A percentile compares a stretch with the other conserved stretches of the same genome.
These are phyloP conservation scores for Vanilla planifolia DNA, from an alignment of 106 monocot genomes.

Conservation along the genomic window DNA sequence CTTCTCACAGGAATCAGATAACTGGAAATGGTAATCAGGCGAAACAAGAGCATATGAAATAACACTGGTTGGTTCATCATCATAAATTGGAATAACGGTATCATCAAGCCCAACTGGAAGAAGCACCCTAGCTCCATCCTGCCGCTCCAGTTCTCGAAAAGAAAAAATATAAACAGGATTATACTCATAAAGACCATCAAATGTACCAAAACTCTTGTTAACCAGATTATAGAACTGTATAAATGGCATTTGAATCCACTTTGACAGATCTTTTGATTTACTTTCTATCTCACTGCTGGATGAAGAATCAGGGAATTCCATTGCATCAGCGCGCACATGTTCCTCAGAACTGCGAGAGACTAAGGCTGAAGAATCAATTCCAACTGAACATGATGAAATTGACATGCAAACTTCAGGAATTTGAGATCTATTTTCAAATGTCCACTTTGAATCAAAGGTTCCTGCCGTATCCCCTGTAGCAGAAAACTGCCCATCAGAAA, in stretches of 20 bases:
- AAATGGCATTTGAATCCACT: conserved; percentile 45
- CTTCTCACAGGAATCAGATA: conserved; percentile 43
- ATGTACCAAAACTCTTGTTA: conserved; percentile 31
- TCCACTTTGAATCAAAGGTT: conserved; percentile 76
- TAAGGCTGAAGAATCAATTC: background rate
- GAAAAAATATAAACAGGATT: conserved; percentile 42
- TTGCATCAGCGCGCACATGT: conserved; percentile 3
- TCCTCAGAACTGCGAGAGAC: conserved; percentile 19
- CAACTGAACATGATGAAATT: conserved; percentile 10
- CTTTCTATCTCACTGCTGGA: conserved; percentile 6
- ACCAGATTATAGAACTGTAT: conserved; percentile 33
- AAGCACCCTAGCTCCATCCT: conserved; percentile 45
- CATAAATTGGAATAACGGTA: conserved; percentile 62
- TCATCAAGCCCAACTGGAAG: conserved; percentile 62
- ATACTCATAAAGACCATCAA: conserved; percentile 40
- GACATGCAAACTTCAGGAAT: conserved; percentile 7
- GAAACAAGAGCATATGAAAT: conserved; percentile 75
- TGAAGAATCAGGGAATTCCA: background rate
- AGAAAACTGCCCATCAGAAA: conserved; percentile 67
- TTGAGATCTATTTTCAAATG: conserved; percentile 41
- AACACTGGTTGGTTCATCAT: conserved; percentile 85
- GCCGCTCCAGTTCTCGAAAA: conserved; percentile 37
- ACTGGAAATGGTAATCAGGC: conserved; percentile 47
- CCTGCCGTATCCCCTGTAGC: conserved; percentile 46
- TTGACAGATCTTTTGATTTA: conserved; percentile 18